Conservation (phyloP, 805 yeast genomes). For the Wickerhamomyces subpelliculosus region DNA sequence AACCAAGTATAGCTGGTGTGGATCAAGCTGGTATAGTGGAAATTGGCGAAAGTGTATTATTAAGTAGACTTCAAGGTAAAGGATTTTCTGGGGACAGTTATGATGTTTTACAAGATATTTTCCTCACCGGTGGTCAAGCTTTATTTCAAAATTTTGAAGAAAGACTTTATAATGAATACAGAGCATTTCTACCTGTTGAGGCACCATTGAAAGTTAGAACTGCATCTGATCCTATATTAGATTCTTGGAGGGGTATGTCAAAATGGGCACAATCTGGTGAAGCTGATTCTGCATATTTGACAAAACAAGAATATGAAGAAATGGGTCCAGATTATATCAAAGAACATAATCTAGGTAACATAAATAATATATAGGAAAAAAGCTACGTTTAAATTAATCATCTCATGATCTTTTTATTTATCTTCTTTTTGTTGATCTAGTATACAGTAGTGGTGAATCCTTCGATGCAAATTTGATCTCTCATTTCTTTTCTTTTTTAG, state of each 20-base stretch:
- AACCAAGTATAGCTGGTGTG: conserved; percentile 89
- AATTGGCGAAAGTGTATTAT: conserved; percentile 57
- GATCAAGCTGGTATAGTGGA: conserved; percentile 95
- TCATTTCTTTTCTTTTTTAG: conserved; percentile 10
- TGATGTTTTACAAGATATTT: conserved; percentile 54
- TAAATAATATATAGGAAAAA: conserved; percentile 5
- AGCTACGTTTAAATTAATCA: neutral
- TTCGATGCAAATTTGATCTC: neutral
- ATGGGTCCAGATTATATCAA: conserved; percentile 84
- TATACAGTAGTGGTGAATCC: too few species aligned
- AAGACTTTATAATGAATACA: conserved; percentile 66
- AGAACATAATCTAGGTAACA: conserved; percentile 76
- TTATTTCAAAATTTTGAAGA: conserved; percentile 55
- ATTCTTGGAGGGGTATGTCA: conserved; percentile 95
- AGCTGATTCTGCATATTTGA: conserved; percentile 41
- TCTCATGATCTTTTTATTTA: conserved; percentile 3
- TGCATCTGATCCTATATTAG: conserved; percentile 65
- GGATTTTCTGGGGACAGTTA: conserved; percentile 50
- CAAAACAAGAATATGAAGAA: conserved; percentile 76
- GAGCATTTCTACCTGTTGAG: conserved; percentile 62
- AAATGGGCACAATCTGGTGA: conserved; percentile 55
- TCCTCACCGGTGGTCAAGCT: conserved; percentile 84
- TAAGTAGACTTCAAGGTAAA: conserved; percentile 51
- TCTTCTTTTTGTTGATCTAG: neutral
- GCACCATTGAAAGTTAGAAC: conserved; percentile 51